Conservation (phyloP, 352 stramenopile genomes). For the Globisporangium spiculum region DNA sequence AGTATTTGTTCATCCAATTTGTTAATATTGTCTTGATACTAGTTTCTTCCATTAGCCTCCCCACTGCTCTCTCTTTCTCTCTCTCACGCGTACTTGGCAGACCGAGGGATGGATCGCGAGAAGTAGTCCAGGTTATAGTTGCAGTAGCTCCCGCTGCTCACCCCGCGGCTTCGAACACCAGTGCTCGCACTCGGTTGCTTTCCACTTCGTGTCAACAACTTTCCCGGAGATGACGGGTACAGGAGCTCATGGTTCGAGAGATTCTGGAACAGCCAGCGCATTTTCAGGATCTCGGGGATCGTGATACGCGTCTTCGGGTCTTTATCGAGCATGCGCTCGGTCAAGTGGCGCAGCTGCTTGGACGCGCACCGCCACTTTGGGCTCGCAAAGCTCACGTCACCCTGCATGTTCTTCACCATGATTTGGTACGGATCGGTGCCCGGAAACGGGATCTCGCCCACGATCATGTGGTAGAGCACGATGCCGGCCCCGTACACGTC, state of each 20-base stretch:
- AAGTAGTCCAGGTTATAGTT: slow-evolving; percentile 10
- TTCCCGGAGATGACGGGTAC: neutral
- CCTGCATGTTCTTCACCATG: slow-evolving; percentile 66
- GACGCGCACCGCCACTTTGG: slow-evolving; percentile 40
- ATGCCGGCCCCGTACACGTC: slow-evolving; percentile 65
- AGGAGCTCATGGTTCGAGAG: slow-evolving; percentile 13
- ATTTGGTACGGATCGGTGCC: slow-evolving; percentile 43
- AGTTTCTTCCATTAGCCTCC: neutral
- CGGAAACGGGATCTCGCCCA: slow-evolving; percentile 44
- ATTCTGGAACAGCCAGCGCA: slow-evolving; percentile 47
- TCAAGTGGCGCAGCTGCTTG: slow-evolving; percentile 28
- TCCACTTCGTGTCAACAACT: neutral
- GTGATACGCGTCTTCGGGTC: slow-evolving; percentile 43
- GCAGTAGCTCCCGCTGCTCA: slow-evolving; percentile 8
- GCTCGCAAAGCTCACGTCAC: slow-evolving; percentile 40
- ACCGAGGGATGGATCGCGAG: slow-evolving; percentile 1
- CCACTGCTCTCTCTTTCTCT: neutral
- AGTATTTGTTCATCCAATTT: neutral
- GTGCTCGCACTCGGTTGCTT: neutral
- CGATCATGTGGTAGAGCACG: slow-evolving; percentile 63
- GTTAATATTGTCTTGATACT: neutral
- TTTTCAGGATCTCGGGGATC: slow-evolving; percentile 48
- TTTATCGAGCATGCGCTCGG: slow-evolving; percentile 51
- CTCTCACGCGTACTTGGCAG: slow-evolving; percentile 15
- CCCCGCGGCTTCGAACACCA: neutral